phyloP scores from a whole-genome alignment of 352 stramenopile genomes.

The Globisporangium carolinianum region DNA sequence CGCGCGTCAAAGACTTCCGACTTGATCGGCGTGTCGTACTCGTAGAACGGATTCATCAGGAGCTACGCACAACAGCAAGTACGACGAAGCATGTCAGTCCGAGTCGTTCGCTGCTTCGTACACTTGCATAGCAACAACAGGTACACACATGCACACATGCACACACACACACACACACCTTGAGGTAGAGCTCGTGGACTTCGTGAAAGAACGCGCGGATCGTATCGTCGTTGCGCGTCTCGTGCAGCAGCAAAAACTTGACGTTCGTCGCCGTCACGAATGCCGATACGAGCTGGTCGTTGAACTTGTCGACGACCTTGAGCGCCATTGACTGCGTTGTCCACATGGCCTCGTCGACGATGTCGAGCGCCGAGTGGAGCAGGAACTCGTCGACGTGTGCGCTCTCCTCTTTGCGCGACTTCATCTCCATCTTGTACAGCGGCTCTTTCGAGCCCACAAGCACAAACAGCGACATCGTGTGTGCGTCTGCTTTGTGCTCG shows the following conservation, averaged over 20 bases:
- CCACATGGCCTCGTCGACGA: conserved; percentile 95
- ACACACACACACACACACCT: conserved; percentile 48
- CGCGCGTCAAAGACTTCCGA: conserved; percentile 91
- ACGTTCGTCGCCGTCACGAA: conserved; percentile 94
- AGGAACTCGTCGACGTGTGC: conserved; percentile 97
- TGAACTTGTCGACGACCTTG: conserved; percentile 93
- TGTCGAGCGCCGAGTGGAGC: conserved; percentile 95
- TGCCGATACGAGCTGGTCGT: conserved; percentile 95
- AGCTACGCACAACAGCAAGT: conserved; percentile 34
- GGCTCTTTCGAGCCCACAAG: conserved; percentile 81
- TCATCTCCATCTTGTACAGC: conserved; percentile 86
- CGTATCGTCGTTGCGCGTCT: conserved; percentile 91
- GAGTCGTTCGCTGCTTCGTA: background rate
- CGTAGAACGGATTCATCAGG: conserved; percentile 95
- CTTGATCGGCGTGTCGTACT: conserved; percentile 92
- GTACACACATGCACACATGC: background rate
- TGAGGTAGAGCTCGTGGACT: conserved; percentile 97
- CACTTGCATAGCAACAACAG: background rate
- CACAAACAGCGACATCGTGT: conserved; percentile 77
- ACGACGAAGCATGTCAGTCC: background rate
- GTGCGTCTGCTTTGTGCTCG: background rate
- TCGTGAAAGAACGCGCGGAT: conserved; percentile 96
- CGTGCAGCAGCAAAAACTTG: conserved; percentile 95
- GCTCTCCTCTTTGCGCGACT: conserved; percentile 68
- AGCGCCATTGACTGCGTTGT: conserved; percentile 91